Base-by-base conservation (phyloP, 2,329 filamentous ascomycete genomes). In the Trichophyton schoenleinii region DNA sequence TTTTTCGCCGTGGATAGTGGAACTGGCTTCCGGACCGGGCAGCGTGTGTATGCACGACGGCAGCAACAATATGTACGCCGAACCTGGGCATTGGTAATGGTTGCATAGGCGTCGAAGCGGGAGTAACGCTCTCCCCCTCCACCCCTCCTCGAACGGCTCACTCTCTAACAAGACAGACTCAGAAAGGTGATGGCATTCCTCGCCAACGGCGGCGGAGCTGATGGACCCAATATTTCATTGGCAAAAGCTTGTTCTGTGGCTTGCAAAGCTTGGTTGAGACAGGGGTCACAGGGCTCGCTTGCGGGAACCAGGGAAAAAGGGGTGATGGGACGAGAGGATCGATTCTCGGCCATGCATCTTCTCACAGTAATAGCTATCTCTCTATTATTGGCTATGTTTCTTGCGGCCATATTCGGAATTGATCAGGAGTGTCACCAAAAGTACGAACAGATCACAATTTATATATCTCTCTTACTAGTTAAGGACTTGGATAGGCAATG, bases 221-320 rank as follows among this genome's bases (percentile, higher is more conserved):
- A 53, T 53, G 49, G 49, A 13, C 7, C 49, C 22, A 6, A 1
- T 28, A n/a, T 53, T 31, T 53, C 3, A 53, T 53, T 53, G 49
- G 49, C 49, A 53, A 53, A 53, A 53, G 49, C 49, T 53, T 53
- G 49, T 53, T 13, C 22, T 53, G 49, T 53, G 49, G 49, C 49
- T 48, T 53, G 49, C 49, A 34, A 53, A 53, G 49, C 49, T 53
- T 53, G 11, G 15, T 34, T 31, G 3, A 38, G 28, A 31, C 28
- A 31, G 34, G 34, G 11, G 34, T 9, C 3, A 7, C 28, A 7
- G 34, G 3, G 34, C 34, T 38, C 34, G 34, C 34, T 38, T 38
- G 34, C 34, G 11, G 9, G 6, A 31, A 31, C 28, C 6, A 31
- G 34, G 34, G 9, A 11, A 34, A 9, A 38, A 13, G 34, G 34